A percentile compares a stretch with the other conserved stretches of the same genome.
Evolutionary conservation across 75 land plant species (phyloP).

Genomic region (Gnetum montanum): DNA sequence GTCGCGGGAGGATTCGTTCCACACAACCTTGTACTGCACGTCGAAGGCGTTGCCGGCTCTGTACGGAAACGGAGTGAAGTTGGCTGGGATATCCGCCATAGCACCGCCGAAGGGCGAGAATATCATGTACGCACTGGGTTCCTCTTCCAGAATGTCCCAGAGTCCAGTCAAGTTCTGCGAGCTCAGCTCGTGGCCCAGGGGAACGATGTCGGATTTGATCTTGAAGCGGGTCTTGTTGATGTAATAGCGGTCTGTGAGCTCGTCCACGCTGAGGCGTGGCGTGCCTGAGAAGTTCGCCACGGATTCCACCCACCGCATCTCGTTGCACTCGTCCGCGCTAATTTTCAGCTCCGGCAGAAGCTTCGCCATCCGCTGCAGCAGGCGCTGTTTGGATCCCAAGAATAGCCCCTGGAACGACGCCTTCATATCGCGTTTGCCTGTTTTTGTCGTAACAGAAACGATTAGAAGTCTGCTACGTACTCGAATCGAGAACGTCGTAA

Average conservation of each 20-base stretch:
- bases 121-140: constrained; percentile 10
- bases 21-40: constrained; percentile 14
- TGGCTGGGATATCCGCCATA: constrained; percentile 2
- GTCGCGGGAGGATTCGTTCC: constrained; percentile 6
- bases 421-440: not conserved
- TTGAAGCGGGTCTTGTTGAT: too few species aligned
- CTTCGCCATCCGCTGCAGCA: too few species aligned
- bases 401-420: not conserved
- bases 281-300: constrained; percentile 7
- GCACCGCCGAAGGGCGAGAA: constrained; percentile 14
- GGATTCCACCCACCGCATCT: constrained; percentile 24
- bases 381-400: constrained; percentile 3
- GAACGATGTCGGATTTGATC: constrained; percentile 22
- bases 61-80: constrained; percentile 16
- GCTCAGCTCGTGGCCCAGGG: not conserved
- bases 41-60: constrained; percentile 17
- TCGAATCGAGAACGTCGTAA: constrained; percentile 7
- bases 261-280: constrained; percentile 15
- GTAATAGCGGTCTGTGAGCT: too few species aligned
- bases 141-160: constrained; percentile 3
- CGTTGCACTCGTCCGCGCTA: too few species aligned
- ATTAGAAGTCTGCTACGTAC: constrained; percentile 4
- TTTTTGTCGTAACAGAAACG: constrained; percentile 13
- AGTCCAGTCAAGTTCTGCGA: not conserved
- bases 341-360: too few species aligned